Conservation (phyloP, 306 rosid species). For the Glycyrrhiza uralensis region DNA sequence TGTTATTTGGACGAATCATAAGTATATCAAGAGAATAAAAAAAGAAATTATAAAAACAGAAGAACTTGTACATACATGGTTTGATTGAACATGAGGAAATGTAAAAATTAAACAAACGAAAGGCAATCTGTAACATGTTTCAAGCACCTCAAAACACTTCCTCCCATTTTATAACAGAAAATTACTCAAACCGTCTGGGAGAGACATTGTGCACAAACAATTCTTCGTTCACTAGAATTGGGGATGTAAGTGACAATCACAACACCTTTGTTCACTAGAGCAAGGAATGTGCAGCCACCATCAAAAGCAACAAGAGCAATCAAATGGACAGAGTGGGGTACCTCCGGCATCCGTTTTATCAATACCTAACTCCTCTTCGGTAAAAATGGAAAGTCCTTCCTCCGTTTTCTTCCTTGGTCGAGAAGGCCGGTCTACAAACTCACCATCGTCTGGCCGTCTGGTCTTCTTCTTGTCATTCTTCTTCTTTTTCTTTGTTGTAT, state of each 20-base stretch:
- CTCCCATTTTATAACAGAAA: background rate
- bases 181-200: slow-evolving; percentile 1
- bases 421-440: slow-evolving; percentile 33
- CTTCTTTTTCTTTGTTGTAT: slow-evolving; percentile 42
- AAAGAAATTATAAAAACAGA: background rate
- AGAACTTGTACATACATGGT: background rate
- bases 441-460: slow-evolving; percentile 20
- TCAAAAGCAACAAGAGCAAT: slow-evolving; percentile 84
- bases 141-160: background rate
- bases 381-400: slow-evolving; percentile 60
- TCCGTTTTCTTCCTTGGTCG: slow-evolving; percentile 45
- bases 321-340: slow-evolving; percentile 83
- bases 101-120: background rate
- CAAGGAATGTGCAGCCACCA: slow-evolving; percentile 9
- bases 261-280: background rate
- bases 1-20: no score
- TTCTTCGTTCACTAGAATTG: background rate
- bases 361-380: slow-evolving; percentile 70
- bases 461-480: slow-evolving; percentile 32
- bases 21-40: no score
- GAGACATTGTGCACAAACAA: background rate
- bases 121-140: background rate
- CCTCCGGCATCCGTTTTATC: slow-evolving; percentile 57
- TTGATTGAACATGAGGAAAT: background rate
- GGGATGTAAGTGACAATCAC: background rate